A percentile compares a stretch with the other conserved stretches of the same genome.
phyloP scores from a whole-genome alignment of 1,284 basidiomycete species.

The Microbotryum silenes-acaulis region DNA sequence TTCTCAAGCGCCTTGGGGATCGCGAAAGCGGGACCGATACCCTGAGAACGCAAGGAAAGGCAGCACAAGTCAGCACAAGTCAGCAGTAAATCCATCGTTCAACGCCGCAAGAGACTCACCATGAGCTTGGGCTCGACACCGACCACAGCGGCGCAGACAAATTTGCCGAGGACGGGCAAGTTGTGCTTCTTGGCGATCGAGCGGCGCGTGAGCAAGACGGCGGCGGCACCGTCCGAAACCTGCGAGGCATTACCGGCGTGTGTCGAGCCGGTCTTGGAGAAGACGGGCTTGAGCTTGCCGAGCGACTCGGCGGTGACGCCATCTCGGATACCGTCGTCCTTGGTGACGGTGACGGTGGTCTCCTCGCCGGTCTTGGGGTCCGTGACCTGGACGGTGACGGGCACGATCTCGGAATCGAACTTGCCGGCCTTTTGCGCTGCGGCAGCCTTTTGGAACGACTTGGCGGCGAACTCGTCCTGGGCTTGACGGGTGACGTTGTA shows the following conservation, averaged over 20 bases:
- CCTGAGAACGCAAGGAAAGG: constrained; percentile 12
- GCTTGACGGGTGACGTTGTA: constrained; percentile 62
- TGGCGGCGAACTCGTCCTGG: constrained; percentile 80
- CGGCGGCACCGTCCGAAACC: constrained; percentile 94
- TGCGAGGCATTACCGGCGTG: constrained; percentile 55
- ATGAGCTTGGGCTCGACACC: constrained; percentile 66
- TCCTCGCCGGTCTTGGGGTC: constrained; percentile 82
- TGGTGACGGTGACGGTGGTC: constrained; percentile 67
- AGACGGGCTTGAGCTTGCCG: constrained; percentile 87
- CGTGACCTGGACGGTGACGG: constrained; percentile 56
- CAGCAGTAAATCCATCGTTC: background rate
- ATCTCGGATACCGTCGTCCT: constrained; percentile 82
- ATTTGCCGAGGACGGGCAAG: constrained; percentile 89
- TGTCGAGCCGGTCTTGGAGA: constrained; percentile 77
- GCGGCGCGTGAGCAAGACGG: constrained; percentile 79
- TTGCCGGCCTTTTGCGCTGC: constrained; percentile 80
- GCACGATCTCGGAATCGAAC: constrained; percentile 87
- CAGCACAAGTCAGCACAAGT: no score
- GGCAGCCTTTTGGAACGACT: constrained; percentile 74
- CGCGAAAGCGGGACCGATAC: constrained; percentile 79
- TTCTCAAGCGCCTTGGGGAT: constrained; percentile 76
- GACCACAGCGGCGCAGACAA: constrained; percentile 64
- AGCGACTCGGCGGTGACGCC: constrained; percentile 84
- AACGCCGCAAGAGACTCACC: constrained; percentile 41
- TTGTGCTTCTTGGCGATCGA: constrained; percentile 80